Evolutionary conservation across 129 eudicot species (phyloP).

Genomic region (Heracleum sosnowskyi): DNA sequence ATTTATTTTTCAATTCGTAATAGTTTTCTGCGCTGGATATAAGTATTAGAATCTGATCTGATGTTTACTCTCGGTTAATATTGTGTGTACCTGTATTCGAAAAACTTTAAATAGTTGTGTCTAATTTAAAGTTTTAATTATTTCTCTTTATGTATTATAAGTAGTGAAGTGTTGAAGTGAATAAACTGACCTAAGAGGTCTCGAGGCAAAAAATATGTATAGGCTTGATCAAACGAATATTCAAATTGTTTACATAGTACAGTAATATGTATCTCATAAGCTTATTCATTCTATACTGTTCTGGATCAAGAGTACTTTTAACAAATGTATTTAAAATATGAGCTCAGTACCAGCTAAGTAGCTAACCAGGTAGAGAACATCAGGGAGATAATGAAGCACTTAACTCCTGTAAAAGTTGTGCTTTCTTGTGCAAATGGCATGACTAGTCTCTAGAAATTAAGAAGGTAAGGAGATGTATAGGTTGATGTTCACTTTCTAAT

Average conservation of each 20-base stretch:
- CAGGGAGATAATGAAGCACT: background rate
- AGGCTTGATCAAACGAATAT: background rate
- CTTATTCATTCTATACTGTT: background rate
- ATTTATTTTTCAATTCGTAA: background rate
- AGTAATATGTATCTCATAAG: background rate
- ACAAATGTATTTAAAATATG: background rate
- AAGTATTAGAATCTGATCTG: background rate
- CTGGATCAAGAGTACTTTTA: background rate
- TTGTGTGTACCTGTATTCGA: background rate
- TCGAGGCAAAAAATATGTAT: background rate
- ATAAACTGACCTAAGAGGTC: background rate
- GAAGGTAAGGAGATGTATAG: background rate
- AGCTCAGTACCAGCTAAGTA: background rate
- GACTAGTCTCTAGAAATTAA: background rate
- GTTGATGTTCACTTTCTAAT: background rate
- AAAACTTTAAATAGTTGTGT: background rate
- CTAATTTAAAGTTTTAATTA: background rate
- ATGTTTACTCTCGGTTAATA: background rate
- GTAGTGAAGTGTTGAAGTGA: background rate
- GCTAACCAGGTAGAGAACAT: background rate
- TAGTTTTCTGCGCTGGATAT: background rate
- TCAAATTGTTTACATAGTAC: background rate
- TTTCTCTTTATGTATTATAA: background rate
- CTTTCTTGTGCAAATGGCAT: background rate
- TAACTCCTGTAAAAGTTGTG: background rate